These are phyloP conservation scores for Fonsecaea monophora DNA, from an alignment of 2,329 filamentous ascomycete species.

Conservation along the genomic window DNA sequence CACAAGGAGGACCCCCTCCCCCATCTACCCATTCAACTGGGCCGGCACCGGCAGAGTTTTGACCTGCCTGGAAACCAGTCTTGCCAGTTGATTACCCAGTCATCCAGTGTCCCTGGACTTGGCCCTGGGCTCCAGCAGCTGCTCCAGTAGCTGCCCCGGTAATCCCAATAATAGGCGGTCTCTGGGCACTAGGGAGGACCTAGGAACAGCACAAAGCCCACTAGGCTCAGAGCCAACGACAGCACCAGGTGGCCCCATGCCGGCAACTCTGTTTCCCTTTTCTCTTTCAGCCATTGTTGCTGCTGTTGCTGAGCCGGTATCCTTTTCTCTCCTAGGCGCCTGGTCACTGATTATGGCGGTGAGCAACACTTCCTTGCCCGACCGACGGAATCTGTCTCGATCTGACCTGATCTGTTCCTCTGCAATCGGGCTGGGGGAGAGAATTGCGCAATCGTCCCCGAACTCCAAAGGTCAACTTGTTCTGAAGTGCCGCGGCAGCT, in stretches of 20 bases:
- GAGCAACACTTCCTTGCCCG: slow-evolving; percentile 3
- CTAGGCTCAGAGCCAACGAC: slow-evolving; percentile 41
- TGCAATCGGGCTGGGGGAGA: neutral
- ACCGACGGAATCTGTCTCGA: neutral
- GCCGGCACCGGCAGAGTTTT: neutral
- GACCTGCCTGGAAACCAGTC: neutral
- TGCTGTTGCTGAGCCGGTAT: neutral
- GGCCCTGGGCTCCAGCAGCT: neutral
- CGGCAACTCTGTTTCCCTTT: slow-evolving; percentile 10
- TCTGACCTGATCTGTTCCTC: slow-evolving; percentile 8
- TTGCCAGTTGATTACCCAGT: too few relatives aligned
- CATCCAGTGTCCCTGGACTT: neutral
- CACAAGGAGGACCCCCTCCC: too few relatives aligned
- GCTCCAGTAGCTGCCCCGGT: slow-evolving; percentile 7
- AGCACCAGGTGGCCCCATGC: slow-evolving; percentile 71
- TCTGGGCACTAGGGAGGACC: neutral
- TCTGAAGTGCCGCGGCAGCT: neutral
- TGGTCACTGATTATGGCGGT: slow-evolving; percentile 12
- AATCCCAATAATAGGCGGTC: neutral
- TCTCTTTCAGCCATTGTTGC: neutral
- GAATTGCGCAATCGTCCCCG: slow-evolving; percentile 16
- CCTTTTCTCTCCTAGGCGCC: neutral
- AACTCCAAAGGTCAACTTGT: neutral
- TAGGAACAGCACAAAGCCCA: slow-evolving; percentile 13
- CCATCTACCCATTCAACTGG: neutral